phyloP scores from a whole-genome alignment of 441 rosid species.

The Brassica hybrid region DNA sequence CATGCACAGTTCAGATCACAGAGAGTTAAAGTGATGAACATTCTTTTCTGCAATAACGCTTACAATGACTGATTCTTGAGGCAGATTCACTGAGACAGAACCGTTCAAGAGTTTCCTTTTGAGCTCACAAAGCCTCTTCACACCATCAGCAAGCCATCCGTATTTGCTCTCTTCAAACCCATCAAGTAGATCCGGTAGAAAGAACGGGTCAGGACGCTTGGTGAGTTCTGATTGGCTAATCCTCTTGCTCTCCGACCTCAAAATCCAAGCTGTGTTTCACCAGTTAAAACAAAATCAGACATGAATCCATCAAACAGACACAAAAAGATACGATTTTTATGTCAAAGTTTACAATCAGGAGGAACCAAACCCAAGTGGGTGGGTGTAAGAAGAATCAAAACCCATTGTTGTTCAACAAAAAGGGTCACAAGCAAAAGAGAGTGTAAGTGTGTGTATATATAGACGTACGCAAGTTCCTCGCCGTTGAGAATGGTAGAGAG shows the following conservation, averaged over 20 bases:
- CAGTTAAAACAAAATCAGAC: not conserved
- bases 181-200: slow-evolving; percentile 18
- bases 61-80: not conserved
- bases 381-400: not conserved
- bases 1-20: not conserved
- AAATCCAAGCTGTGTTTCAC: slow-evolving; percentile 30
- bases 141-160: slow-evolving; percentile 18
- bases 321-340: not conserved
- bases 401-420: not conserved
- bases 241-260: slow-evolving; percentile 17
- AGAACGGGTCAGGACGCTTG: slow-evolving; percentile 41
- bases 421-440: slow-evolving; percentile 13
- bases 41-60: not conserved
- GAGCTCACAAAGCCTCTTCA: slow-evolving; percentile 20
- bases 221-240: slow-evolving; percentile 27
- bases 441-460: not conserved
- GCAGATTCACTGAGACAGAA: not conserved
- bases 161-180: slow-evolving; percentile 26
- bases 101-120: not conserved
- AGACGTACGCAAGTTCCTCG: slow-evolving; percentile 18
- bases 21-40: too few relatives aligned
- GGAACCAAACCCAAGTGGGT: slow-evolving; percentile 4
- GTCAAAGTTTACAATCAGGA: not conserved
- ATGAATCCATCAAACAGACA: not conserved
- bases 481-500: not conserved